Evolutionary conservation across 2,329 filamentous ascomycete genomes (phyloP).

Genomic region (Fusarium sp.): DNA sequence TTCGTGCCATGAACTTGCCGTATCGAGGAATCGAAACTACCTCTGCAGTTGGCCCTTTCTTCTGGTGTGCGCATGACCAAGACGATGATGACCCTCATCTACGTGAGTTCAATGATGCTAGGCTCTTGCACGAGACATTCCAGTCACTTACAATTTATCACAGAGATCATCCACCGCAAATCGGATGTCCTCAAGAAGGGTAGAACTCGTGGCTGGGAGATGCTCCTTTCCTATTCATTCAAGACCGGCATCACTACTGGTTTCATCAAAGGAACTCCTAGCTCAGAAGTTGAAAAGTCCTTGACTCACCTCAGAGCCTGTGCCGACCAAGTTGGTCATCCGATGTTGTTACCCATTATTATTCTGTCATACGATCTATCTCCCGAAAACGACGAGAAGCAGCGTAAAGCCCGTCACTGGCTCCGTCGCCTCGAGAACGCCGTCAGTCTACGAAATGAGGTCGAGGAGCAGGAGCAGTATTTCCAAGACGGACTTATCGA

Average conservation of each 20-base stretch:
- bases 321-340: slow-evolving; percentile 67
- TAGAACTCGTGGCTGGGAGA: slow-evolving; percentile 74
- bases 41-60: slow-evolving; percentile 74
- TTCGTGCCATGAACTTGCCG: slow-evolving; percentile 67
- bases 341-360: slow-evolving; percentile 71
- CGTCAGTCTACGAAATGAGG: slow-evolving; percentile 73
- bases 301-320: slow-evolving; percentile 68
- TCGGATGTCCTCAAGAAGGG: slow-evolving; percentile 77
- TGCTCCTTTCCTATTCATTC: slow-evolving; percentile 73
- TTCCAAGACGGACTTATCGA: slow-evolving; percentile 68
- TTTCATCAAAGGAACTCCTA: slow-evolving; percentile 73
- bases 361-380: slow-evolving; percentile 72
- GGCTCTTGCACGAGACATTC: background rate
- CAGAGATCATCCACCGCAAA: slow-evolving; percentile 75
- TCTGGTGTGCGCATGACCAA: slow-evolving; percentile 72
- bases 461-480: slow-evolving; percentile 69
- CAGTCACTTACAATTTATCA: background rate
- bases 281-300: slow-evolving; percentile 66
- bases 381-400: slow-evolving; percentile 70
- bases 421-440: slow-evolving; percentile 73
- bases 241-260: slow-evolving; percentile 70
- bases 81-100: slow-evolving; percentile 71
- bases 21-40: slow-evolving; percentile 72
- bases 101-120: slow-evolving; percentile 58
- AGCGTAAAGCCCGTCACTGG: slow-evolving; percentile 75